A percentile compares a stretch with the other conserved stretches of the same genome.
Conservation (phyloP, 441 rosid species). For the Cnidoscolus chayamansa region DNA sequence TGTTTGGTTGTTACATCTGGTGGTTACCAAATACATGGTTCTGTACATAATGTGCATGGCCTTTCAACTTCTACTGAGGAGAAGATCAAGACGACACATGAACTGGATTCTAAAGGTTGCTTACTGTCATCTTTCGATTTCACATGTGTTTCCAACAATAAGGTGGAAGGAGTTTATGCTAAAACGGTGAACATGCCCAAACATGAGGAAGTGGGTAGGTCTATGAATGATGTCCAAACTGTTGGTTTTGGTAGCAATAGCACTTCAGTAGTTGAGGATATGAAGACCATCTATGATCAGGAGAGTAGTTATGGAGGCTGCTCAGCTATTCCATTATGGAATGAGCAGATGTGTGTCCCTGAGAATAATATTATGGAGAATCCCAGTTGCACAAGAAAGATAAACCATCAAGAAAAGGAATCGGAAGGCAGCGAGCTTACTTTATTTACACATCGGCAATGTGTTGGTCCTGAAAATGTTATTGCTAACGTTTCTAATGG, state of each 20-base stretch:
- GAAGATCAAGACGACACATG: conserved; percentile 17
- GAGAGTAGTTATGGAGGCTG: conserved; percentile 12
- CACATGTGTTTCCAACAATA: conserved; percentile 20
- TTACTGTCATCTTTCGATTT: conserved; percentile 20
- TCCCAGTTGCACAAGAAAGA: conserved; percentile 10
- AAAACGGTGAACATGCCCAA: conserved; percentile 19
- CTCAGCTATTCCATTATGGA: conserved; percentile 14
- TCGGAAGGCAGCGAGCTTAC: conserved; percentile 26
- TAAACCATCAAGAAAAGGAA: conserved; percentile 21
- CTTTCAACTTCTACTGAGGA: conserved; percentile 19
- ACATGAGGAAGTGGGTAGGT: conserved; percentile 17
- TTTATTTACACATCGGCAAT: conserved; percentile 31
- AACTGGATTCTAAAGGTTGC: conserved; percentile 20
- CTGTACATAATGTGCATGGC: conserved; percentile 22
- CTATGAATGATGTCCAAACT: conserved; percentile 25
- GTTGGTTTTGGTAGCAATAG: conserved; percentile 21
- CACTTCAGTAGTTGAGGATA: conserved; percentile 5
- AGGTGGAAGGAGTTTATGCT: conserved; percentile 19
- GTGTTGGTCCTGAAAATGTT: conserved; percentile 23
- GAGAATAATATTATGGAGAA: conserved; percentile 7
- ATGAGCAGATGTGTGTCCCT: conserved; percentile 8
- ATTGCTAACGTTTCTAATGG: conserved; percentile 25
- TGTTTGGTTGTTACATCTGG: conserved; percentile 19
- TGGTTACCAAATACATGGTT: conserved; percentile 24
- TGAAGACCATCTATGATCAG: not conserved